Percentiles rank a stretch among this genome's conserved stretches.
Conservation (phyloP, 148 eudicot species). For the Rhododendron henanense region DNA sequence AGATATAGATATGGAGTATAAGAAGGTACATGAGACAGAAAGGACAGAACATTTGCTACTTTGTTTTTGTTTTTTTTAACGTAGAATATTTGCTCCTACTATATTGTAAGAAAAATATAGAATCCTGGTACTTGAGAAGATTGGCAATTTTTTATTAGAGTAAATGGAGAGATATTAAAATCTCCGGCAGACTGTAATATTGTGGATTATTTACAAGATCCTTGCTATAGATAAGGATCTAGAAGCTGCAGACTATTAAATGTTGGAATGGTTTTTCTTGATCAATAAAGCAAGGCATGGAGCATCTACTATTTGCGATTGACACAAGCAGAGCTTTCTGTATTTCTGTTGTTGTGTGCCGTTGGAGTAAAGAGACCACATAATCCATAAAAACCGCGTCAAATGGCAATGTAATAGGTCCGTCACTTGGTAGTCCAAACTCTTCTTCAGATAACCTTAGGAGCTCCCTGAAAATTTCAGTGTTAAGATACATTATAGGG, state of each 20-base stretch:
- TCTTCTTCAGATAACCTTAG: conserved; percentile 30
- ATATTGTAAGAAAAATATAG: neutral
- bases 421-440: conserved; percentile 22
- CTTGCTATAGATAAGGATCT: neutral
- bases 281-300: neutral
- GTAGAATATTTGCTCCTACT: neutral
- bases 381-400: conserved; percentile 22
- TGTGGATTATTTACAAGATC: neutral
- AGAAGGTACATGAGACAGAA: neutral
- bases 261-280: neutral
- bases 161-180: neutral
- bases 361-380: conserved; percentile 20
- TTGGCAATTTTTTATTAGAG: neutral
- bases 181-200: neutral
- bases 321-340: conserved; percentile 24
- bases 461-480: conserved; percentile 22
- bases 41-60: too few species aligned
- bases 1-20: too few species aligned
- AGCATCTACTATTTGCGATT: conserved; percentile 5
- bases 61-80: too few species aligned
- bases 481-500: conserved; percentile 22
- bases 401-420: conserved; percentile 27
- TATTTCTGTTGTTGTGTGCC: conserved; percentile 11
- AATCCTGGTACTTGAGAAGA: neutral
- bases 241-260: conserved; percentile 1